Base-by-base conservation (phyloP, 2,329 filamentous ascomycete genomes). In the Bipolaris zeicola region DNA sequence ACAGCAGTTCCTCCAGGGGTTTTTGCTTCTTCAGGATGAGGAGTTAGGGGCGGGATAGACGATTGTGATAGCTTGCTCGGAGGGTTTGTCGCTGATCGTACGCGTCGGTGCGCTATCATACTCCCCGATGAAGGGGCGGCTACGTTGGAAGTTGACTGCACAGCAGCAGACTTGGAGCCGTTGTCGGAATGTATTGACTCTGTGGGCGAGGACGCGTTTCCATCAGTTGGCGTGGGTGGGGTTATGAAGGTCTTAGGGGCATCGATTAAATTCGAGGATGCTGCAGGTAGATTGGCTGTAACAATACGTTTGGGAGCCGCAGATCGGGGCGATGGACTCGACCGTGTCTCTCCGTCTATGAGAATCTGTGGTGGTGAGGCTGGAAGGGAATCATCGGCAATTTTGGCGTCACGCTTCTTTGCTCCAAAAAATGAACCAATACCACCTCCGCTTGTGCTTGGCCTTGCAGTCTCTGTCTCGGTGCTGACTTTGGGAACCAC, bases 41-140 rank as follows among this genome's bases (percentile, higher is more conserved):
- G 91, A 3, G 92, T 90, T 50, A 95, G 80, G 7, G 92, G 89
- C 14, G 73, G 68, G 38, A 69, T 60, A 85, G 86, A 52, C 85
- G 83, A 62, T 87, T 87, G 92, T 31, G 93, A 96, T 36, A 97
- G 83, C 78, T 96, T 97, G 82, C 92, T 97, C 31, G 92, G 93
- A 41, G 72, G 70, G 60, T 77, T 77, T 51, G 84, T 85, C 53
- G 82, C 79, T 63, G 86, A 88, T 64, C 84, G 81, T 55, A 81
- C 82, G 36, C 85, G 81, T 79, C 81, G 86, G 82, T 93, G 90
- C 55, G 88, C 85, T 77, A 88, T 91, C 85, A 91, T 90, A 69
- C 85, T 89, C 68, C 85, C 87, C 64, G 87, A 84, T 36, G 85
- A 80, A 62, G 88, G 87, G 43, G 85, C 82, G 39, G 84, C 82